Evolutionary conservation across 2,329 filamentous ascomycete genomes (phyloP).

Genomic region (Xylaria sp.): DNA sequence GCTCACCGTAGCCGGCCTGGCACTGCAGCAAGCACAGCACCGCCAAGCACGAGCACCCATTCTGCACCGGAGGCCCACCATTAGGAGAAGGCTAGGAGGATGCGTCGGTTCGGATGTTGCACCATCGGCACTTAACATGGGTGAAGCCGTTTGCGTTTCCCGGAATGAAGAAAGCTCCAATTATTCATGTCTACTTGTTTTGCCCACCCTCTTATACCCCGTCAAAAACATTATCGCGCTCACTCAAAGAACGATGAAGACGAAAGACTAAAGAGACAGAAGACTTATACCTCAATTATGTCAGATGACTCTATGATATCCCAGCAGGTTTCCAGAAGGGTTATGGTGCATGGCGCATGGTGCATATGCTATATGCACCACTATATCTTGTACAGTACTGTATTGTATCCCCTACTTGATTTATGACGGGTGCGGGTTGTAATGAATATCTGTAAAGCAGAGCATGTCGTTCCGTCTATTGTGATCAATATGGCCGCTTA

Average conservation of each 20-base stretch:
- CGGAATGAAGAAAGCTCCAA: background rate
- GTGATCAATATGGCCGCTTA: background rate
- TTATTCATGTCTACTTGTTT: conserved; percentile 12
- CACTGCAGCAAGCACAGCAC: conserved; percentile 42
- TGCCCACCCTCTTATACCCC: conserved; percentile 25
- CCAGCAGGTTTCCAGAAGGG: conserved; percentile 3
- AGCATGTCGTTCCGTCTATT: background rate
- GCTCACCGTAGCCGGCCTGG: conserved; percentile 45
- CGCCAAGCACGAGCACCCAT: conserved; percentile 42
- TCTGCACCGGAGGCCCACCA: conserved; percentile 42
- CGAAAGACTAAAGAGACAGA: conserved; percentile 1
- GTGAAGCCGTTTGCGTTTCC: background rate
- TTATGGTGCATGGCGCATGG: background rate
- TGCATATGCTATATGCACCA: conserved; percentile 1
- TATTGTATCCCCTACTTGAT: conserved; percentile 17
- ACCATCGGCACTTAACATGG: background rate
- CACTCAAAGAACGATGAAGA: background rate
- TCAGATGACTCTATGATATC: conserved; percentile 24
- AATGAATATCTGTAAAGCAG: background rate
- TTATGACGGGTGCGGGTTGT: conserved; percentile 6
- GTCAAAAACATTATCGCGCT: background rate
- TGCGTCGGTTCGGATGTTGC: conserved; percentile 14
- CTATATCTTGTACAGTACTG: conserved; percentile 12
- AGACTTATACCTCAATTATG: conserved; percentile 18
- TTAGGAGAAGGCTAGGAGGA: conserved; percentile 30